Evolutionary conservation across 306 rosid species (phyloP).

Genomic region (Dryas drummondii): DNA sequence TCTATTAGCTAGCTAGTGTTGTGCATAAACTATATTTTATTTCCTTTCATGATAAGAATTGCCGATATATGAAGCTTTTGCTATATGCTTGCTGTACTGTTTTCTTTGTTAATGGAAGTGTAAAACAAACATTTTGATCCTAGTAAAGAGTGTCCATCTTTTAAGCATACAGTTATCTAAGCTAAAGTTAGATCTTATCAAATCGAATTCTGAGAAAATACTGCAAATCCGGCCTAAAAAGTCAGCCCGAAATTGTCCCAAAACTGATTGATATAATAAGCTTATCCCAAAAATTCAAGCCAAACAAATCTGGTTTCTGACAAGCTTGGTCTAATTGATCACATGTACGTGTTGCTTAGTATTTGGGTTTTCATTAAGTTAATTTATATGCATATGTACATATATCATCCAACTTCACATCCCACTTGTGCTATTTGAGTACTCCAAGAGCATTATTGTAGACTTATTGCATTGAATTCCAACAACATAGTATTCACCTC

Average conservation of each 20-base stretch:
- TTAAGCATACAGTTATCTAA: background rate
- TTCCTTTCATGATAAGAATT: too few relatives aligned
- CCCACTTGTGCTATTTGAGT: too few relatives aligned
- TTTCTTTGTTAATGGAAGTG: background rate
- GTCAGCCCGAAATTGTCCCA: background rate
- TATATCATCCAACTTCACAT: background rate
- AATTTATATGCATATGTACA: slow-evolving; percentile 4
- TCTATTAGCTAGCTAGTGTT: too few relatives aligned
- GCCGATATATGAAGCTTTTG: too few relatives aligned
- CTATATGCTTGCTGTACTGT: background rate
- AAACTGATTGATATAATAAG: background rate
- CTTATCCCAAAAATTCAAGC: background rate
- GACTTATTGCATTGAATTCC: too few relatives aligned
- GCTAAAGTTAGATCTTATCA: background rate
- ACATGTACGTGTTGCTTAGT: background rate
- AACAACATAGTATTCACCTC: too few relatives aligned
- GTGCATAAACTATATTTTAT: too few relatives aligned
- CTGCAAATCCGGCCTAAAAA: background rate
- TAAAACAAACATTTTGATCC: background rate
- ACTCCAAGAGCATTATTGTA: too few relatives aligned
- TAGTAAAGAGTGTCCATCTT: background rate
- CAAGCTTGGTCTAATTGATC: background rate
- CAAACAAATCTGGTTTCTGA: too few relatives aligned
- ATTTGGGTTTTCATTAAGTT: background rate
- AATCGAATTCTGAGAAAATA: background rate